Evolutionary conservation across 371 early-diverging fungal genomes (phyloP).

Genomic region (Catenaria anguillulae): DNA sequence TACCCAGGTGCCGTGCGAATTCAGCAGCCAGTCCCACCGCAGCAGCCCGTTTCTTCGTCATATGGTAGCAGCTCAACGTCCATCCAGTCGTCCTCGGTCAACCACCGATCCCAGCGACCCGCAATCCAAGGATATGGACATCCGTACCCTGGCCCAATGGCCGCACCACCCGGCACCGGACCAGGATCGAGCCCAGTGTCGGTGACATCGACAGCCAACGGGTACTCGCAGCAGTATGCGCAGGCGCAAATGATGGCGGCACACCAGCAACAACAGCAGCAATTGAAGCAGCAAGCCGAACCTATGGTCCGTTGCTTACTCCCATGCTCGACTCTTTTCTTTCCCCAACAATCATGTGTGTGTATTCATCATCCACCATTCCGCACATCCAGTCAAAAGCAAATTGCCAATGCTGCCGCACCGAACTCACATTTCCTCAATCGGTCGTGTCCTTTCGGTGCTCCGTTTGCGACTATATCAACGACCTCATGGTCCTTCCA

Average conservation of each 20-base stretch:
- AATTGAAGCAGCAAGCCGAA: not conserved
- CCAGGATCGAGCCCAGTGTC: no score
- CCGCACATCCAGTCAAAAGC: not conserved
- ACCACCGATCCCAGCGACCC: not conserved
- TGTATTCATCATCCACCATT: not conserved
- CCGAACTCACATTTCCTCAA: conserved; percentile 52
- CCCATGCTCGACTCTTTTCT: not conserved
- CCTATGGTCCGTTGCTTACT: not conserved
- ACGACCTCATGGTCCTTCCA: conserved; percentile 30
- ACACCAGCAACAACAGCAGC: conserved; percentile 1
- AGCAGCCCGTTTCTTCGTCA: no score
- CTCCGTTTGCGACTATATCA: conserved; percentile 78
- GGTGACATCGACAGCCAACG: not conserved
- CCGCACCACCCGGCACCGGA: not conserved
- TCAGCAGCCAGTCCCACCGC: conserved; percentile 5
- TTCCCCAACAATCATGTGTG: not conserved
- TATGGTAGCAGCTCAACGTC: no score
- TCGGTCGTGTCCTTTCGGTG: conserved; percentile 63
- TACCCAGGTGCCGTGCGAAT: not conserved
- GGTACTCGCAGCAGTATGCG: not conserved
- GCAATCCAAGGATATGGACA: not conserved
- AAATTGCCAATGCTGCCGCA: conserved; percentile 11
- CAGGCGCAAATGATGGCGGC: not conserved
- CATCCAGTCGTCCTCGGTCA: conserved; percentile 10
- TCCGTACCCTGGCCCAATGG: not conserved